Evolutionary conservation across 2,329 filamentous ascomycete species (phyloP).

Genomic region (Myriosclerotinia curreyana): DNA sequence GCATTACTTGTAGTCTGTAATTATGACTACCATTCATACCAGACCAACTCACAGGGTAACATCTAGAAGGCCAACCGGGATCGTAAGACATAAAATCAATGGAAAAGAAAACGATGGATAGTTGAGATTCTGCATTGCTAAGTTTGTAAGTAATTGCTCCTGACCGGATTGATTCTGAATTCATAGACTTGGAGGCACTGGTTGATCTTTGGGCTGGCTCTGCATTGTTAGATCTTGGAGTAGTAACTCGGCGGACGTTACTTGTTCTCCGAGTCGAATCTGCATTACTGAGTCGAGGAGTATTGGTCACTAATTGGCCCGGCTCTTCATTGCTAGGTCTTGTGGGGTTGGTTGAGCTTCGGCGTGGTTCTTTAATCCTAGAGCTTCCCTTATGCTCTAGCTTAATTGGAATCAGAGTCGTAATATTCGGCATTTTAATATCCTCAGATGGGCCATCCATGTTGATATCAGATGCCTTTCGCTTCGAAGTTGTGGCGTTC

Average conservation of each 20-base stretch:
- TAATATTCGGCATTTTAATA: not conserved
- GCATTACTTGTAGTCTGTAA: not conserved
- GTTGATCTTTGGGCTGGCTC: not conserved
- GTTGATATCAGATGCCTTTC: not conserved
- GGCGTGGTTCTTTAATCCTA: not conserved
- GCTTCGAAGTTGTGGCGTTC: not conserved
- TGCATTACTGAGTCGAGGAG: not conserved
- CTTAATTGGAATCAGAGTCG: not conserved
- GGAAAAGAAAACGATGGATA: not conserved
- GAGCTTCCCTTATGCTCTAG: too few relatives aligned
- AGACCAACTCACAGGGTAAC: slow-evolving; percentile 6
- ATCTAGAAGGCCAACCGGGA: not conserved
- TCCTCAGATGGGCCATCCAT: not conserved
- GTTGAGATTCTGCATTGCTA: not conserved
- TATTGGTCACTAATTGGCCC: not conserved
- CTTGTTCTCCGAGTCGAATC: not conserved
- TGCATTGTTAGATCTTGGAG: too few relatives aligned
- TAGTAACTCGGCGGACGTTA: too few relatives aligned
- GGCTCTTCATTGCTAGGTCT: not conserved
- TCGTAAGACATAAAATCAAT: slow-evolving; percentile 12
- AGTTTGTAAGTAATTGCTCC: not conserved
- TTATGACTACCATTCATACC: not conserved
- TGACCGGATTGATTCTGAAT: not conserved
- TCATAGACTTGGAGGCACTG: not conserved
- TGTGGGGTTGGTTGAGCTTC: not conserved